phyloP scores from a whole-genome alignment of 345 rosid genomes.

The Punica granatum region DNA sequence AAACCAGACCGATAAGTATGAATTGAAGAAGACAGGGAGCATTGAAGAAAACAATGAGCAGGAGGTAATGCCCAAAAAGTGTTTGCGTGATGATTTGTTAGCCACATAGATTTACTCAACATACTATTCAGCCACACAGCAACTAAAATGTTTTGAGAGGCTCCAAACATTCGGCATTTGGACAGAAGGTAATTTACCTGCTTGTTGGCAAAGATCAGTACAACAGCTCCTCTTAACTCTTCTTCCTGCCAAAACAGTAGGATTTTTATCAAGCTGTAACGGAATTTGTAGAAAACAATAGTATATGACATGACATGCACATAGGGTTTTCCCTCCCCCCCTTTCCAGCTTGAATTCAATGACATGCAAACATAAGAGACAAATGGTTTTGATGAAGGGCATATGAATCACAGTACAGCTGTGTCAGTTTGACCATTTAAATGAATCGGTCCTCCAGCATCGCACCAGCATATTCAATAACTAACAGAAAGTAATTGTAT shows the following conservation, averaged over 20 bases:
- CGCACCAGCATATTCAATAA: neutral
- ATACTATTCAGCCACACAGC: neutral
- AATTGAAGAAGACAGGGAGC: neutral
- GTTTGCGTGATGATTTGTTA: neutral
- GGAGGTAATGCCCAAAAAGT: neutral
- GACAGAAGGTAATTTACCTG: constrained; percentile 30
- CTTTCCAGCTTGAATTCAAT: no score
- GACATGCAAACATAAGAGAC: no score
- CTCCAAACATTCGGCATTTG: neutral
- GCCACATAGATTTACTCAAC: neutral
- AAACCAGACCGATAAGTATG: constrained; percentile 2
- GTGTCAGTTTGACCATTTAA: neutral
- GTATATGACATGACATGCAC: neutral
- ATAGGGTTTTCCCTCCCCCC: no score
- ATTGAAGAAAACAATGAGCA: neutral
- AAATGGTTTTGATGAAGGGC: neutral
- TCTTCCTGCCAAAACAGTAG: constrained; percentile 41
- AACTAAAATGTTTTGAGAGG: neutral
- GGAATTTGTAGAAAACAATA: neutral
- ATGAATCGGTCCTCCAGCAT: neutral
- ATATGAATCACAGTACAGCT: neutral
- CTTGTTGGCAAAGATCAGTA: constrained; percentile 63
- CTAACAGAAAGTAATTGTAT: neutral
- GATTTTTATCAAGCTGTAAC: neutral
- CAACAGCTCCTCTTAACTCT: constrained; percentile 59